These are phyloP conservation scores for Cadophora sp. DNA, from an alignment of 2,329 filamentous ascomycete genomes.

Conservation along the genomic window DNA sequence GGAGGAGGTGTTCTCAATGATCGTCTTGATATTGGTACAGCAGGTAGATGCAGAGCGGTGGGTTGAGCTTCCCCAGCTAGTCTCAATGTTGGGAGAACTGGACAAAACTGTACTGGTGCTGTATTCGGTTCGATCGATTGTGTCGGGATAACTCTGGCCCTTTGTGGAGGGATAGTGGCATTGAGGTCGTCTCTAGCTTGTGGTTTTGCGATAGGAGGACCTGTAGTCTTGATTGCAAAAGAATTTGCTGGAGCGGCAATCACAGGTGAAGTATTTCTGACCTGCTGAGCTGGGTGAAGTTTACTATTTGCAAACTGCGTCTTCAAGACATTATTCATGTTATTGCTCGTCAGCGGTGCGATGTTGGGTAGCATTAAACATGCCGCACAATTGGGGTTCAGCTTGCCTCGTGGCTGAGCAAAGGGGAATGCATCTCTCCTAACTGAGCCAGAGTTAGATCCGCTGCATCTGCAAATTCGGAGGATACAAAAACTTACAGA, in stretches of 20 bases:
- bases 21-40: not conserved
- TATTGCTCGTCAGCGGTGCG: not conserved
- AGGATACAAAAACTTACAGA: conserved; percentile 22
- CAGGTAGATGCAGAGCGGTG: not conserved
- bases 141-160: not conserved
- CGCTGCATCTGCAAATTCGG: not conserved
- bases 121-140: not conserved
- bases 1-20: not conserved
- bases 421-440: not conserved
- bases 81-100: not conserved
- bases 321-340: not conserved
- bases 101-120: not conserved
- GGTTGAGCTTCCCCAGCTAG: not conserved
- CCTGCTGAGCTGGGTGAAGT: not conserved
- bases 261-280: not conserved
- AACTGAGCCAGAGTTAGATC: not conserved
- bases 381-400: not conserved
- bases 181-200: not conserved
- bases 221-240: not conserved
- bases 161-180: not conserved
- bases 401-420: not conserved
- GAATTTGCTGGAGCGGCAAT: not conserved
- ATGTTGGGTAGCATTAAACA: not conserved
- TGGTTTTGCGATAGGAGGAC: not conserved
- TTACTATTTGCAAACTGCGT: not conserved